A percentile compares a stretch with the other conserved stretches of the same genome.
These are phyloP conservation scores for Leucocoprinus gongylophorus DNA, from an alignment of 1,284 basidiomycete genomes.

Conservation along the genomic window DNA sequence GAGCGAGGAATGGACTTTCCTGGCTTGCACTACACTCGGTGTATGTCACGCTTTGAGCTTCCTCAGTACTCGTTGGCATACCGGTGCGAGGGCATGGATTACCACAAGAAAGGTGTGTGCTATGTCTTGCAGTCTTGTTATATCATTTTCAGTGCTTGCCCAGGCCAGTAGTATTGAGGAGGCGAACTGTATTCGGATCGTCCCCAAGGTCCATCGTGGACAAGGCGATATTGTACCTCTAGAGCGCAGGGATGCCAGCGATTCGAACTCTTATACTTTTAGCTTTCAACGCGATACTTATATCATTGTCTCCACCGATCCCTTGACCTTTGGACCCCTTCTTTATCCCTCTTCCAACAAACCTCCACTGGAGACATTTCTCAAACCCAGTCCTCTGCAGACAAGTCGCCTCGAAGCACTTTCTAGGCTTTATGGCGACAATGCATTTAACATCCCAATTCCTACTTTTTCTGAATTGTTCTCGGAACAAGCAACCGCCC, in stretches of 20 bases:
- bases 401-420: conserved; percentile 40
- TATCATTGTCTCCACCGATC: conserved; percentile 55
- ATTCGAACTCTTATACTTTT: conserved; percentile 73
- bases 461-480: conserved; percentile 88
- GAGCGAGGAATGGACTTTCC: conserved; percentile 95
- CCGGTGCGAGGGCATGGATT: conserved; percentile 71
- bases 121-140: background rate
- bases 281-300: conserved; percentile 97
- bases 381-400: conserved; percentile 43
- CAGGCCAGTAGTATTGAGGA: conserved; percentile 60
- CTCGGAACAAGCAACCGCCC: conserved; percentile 81
- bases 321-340: conserved; percentile 71
- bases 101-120: conserved; percentile 58
- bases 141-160: conserved; percentile 1
- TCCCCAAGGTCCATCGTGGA: conserved; percentile 84
- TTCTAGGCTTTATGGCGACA: conserved; percentile 72
- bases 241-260: conserved; percentile 51
- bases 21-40: conserved; percentile 82
- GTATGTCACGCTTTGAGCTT: conserved; percentile 91
- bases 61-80: conserved; percentile 88
- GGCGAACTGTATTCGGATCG: conserved; percentile 79
- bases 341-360: conserved; percentile 83
- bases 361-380: conserved; percentile 69
- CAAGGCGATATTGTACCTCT: conserved; percentile 87
- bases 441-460: conserved; percentile 94